Base-by-base conservation (phyloP, 2,329 filamentous ascomycete species). In the Helicocarpus griseus region DNA sequence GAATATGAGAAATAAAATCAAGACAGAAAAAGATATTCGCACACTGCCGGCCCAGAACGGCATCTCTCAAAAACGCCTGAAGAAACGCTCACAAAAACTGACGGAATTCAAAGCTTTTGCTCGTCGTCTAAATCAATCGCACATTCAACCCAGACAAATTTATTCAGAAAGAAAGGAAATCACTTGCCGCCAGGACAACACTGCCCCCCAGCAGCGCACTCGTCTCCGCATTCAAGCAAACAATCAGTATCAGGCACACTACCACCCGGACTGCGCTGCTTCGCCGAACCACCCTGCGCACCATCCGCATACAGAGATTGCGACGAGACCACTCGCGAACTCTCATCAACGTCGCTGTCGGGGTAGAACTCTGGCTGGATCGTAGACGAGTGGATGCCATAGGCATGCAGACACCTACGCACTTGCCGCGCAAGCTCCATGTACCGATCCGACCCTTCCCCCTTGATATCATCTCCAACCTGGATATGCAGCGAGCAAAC, bases 301-400 rank as follows among this genome's bases (percentile, higher is more conserved):
- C 14, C 24, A 8, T 38, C 22, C 9, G 9, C 35, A 21, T 22
- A 26, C 13, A 17, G 26, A 33, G 26, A 35, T 48, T 13, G 28
- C 33, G 24, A 52, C 44, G 50, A 28, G 24, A 9, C 35, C 22
- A 24, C 40, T 17, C 41, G 28, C 14, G 58, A 51, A 39, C 56
- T 59, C 11, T 67, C 66, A 45, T 69, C 68, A 2, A 41, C 45
- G 31, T 71, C 68, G 51, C 62, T 69, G 4, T 64, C 67, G 1
- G 66, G 69, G 8, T 64, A 59, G 45, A 76, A 98, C 68, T 98
- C 93, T 5, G 93, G 93, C 69, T 98, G 93, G 60, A 98, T 97
- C 11, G 93, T 98, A 33, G 89, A 91, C 35, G 87, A 94, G 73
- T 98, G 93, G 58, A 98, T 97, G 51, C 93, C 91, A 61, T 95